Percentiles rank a stretch among this genome's conserved stretches.
Conservation (phyloP, 345 rosid genomes). For the Corchorus capsularis region DNA sequence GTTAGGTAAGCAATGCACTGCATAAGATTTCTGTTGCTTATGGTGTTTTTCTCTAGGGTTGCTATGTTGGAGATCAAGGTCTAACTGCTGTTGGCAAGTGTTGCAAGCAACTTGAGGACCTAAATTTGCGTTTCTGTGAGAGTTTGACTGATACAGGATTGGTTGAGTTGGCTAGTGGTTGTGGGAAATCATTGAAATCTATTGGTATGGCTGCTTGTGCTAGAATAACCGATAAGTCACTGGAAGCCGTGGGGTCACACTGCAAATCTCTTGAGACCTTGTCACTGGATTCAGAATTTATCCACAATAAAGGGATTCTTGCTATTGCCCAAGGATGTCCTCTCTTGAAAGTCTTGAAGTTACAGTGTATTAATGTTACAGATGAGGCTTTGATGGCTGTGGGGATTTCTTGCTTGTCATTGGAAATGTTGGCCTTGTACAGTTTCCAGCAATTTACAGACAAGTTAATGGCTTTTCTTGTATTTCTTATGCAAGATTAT, state of each 20-base stretch:
- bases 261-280: conserved; percentile 67
- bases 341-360: conserved; percentile 65
- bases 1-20: not conserved
- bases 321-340: conserved; percentile 79
- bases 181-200: conserved; percentile 72
- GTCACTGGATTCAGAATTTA: conserved; percentile 78
- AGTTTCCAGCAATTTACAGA: conserved; percentile 82
- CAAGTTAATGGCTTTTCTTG: conserved; percentile 47
- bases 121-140: conserved; percentile 89
- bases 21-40: conserved; percentile 1
- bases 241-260: conserved; percentile 72
- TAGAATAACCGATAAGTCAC: conserved; percentile 64
- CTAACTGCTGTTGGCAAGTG: conserved; percentile 68
- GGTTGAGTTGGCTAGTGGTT: conserved; percentile 58
- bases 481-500: not conserved
- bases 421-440: conserved; percentile 76
- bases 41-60: conserved; percentile 54
- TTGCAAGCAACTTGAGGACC: conserved; percentile 69
- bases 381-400: conserved; percentile 72
- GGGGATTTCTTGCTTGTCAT: conserved; percentile 55
- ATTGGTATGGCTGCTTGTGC: conserved; percentile 88
- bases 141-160: conserved; percentile 78
- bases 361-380: conserved; percentile 73
- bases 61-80: conserved; percentile 87
- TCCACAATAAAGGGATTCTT: conserved; percentile 68